Conservation (phyloP, 2,329 filamentous ascomycete genomes). For the Alternaria hordeiaustralica region DNA sequence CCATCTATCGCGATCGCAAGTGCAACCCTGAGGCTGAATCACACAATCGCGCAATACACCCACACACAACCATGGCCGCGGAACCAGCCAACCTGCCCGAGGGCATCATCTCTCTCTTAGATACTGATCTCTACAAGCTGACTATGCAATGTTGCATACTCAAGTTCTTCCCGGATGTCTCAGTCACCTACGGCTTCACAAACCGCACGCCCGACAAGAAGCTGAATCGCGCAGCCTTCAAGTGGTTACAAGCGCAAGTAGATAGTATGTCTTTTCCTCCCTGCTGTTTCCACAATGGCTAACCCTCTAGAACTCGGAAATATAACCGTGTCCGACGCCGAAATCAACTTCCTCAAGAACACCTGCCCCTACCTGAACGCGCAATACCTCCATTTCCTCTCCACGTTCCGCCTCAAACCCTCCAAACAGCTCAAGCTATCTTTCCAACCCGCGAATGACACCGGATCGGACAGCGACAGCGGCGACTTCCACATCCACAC, state of each 20-base stretch:
- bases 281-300: neutral
- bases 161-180: conserved; percentile 82
- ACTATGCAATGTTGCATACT: conserved; percentile 94
- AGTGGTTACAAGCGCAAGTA: conserved; percentile 85
- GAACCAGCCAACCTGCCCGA: conserved; percentile 40
- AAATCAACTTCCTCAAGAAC: conserved; percentile 77
- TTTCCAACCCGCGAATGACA: conserved; percentile 65
- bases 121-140: conserved; percentile 84
- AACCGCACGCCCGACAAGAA: conserved; percentile 96
- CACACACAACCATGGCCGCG: conserved; percentile 29
- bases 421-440: conserved; percentile 77
- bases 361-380: conserved; percentile 81
- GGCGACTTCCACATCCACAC: conserved; percentile 81
- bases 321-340: conserved; percentile 78
- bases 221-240: conserved; percentile 80
- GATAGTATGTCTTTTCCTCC: conserved; percentile 60
- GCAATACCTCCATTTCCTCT: conserved; percentile 81
- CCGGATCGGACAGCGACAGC: conserved; percentile 67
- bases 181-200: conserved; percentile 91
- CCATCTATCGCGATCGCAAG: conserved; percentile 22
- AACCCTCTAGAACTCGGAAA: conserved; percentile 73
- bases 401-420: conserved; percentile 80
- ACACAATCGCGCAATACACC: neutral
- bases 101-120: conserved; percentile 55
- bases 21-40: conserved; percentile 4